These are phyloP conservation scores for Gnetum montanum DNA, from an alignment of 75 land plant genomes.

Conservation along the genomic window DNA sequence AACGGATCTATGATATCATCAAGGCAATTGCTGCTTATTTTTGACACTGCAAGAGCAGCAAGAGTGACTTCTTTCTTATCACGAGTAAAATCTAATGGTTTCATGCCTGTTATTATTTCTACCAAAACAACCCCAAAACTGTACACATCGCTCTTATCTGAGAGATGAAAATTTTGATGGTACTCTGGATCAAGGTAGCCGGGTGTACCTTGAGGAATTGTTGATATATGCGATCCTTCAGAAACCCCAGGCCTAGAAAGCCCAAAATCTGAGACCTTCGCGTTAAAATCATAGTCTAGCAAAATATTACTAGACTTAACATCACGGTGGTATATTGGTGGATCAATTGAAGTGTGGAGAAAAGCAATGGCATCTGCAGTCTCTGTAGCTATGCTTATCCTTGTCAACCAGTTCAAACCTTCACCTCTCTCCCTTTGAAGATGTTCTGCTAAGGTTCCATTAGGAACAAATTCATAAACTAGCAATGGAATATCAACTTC, in stretches of 20 bases:
- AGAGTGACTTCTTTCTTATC: conserved; percentile 20
- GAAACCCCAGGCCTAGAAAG: conserved; percentile 20
- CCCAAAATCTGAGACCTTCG: conserved; percentile 34
- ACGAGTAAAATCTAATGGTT: conserved; percentile 29
- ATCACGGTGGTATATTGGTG: conserved; percentile 27
- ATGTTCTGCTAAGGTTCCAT: conserved; percentile 31
- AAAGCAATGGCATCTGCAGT: conserved; percentile 25
- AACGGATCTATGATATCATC: conserved; percentile 30
- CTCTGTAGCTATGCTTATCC: conserved; percentile 19
- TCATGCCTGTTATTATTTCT: conserved; percentile 34
- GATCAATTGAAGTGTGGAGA: conserved; percentile 15
- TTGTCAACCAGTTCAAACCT: conserved; percentile 15
- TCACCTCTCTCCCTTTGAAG: conserved; percentile 16
- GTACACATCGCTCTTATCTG: conserved; percentile 39
- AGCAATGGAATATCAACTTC: conserved; percentile 14
- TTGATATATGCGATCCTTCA: conserved; percentile 26
- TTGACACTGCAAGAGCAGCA: conserved; percentile 22
- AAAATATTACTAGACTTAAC: conserved; percentile 39
- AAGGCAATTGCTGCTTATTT: conserved; percentile 11
- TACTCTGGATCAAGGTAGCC: conserved; percentile 42
- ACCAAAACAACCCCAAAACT: conserved; percentile 35
- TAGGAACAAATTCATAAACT: conserved; percentile 29
- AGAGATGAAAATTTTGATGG: conserved; percentile 25
- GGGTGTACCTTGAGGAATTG: conserved; percentile 35
- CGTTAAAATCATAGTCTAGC: conserved; percentile 21